Conservation (phyloP, 1,284 basidiomycete species). For the Vanrija pseudolonga region DNA sequence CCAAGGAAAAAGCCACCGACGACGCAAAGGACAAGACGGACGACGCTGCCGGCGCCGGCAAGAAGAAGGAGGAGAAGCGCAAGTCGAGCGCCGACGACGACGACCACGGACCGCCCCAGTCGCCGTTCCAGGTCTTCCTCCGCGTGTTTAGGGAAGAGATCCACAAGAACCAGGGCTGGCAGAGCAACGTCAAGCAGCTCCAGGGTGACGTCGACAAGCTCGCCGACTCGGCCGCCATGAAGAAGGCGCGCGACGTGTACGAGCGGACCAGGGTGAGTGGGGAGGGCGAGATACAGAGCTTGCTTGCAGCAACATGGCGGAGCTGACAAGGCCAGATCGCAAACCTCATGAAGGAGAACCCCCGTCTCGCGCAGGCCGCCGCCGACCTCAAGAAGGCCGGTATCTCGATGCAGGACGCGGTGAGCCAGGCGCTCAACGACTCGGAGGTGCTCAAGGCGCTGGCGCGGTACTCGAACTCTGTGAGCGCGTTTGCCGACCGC, state of each 20-base stretch:
- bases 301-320: background rate
- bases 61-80: constrained; percentile 12
- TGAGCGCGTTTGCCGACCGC: constrained; percentile 67
- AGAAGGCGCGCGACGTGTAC: constrained; percentile 81
- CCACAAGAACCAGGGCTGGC: constrained; percentile 86
- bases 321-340: constrained; percentile 59
- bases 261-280: constrained; percentile 83
- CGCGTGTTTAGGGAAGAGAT: constrained; percentile 90
- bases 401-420: constrained; percentile 89
- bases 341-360: constrained; percentile 95
- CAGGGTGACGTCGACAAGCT: constrained; percentile 96
- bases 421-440: constrained; percentile 87
- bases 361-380: constrained; percentile 80
- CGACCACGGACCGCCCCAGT: constrained; percentile 60
- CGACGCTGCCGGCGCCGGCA: background rate
- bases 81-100: constrained; percentile 18
- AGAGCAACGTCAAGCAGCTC: constrained; percentile 94
- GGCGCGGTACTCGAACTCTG: constrained; percentile 70
- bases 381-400: constrained; percentile 85
- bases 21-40: constrained; percentile 8
- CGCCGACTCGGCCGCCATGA: constrained; percentile 96
- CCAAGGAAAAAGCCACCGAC: background rate
- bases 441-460: constrained; percentile 77
- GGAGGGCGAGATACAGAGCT: background rate
- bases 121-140: constrained; percentile 93